These are phyloP conservation scores for Wickerhamiella qilinensis DNA, from an alignment of 805 yeast genomes.

Conservation along the genomic window DNA sequence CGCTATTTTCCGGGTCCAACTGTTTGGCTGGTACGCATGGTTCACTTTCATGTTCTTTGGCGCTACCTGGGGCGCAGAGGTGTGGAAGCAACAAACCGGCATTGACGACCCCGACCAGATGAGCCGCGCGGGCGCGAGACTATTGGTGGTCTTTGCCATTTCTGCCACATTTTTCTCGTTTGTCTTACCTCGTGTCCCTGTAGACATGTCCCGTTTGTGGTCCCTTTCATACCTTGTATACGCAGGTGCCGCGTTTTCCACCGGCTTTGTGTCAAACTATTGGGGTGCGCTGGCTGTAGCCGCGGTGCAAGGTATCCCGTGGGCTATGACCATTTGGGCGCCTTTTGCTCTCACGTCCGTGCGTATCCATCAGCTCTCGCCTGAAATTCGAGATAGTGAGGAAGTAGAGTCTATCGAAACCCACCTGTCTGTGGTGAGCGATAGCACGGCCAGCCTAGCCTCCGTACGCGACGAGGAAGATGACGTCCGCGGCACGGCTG, in stretches of 20 bases:
- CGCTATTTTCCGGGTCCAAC: constrained; percentile 38
- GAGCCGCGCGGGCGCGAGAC: constrained; percentile 22
- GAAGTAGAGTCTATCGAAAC: not conserved
- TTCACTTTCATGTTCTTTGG: constrained; percentile 51
- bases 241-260: constrained; percentile 30
- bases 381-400: not conserved
- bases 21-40: constrained; percentile 55
- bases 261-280: constrained; percentile 30
- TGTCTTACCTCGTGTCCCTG: constrained; percentile 8
- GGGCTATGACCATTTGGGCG: constrained; percentile 56
- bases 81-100: constrained; percentile 28
- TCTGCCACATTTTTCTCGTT: constrained; percentile 16
- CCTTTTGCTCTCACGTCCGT: constrained; percentile 48
- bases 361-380: constrained; percentile 17
- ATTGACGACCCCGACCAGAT: constrained; percentile 21
- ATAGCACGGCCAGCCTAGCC: not conserved
- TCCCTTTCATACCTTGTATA: constrained; percentile 33
- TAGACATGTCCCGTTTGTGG: constrained; percentile 27
- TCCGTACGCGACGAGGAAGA: not conserved
- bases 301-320: constrained; percentile 39
- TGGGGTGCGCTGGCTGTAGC: constrained; percentile 32
- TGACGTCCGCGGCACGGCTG: constrained; percentile 9
- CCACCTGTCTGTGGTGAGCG: not conserved
- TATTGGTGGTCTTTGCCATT: constrained; percentile 22
- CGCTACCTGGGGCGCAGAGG: constrained; percentile 47